Percentiles rank a stretch among this genome's conserved stretches.
Conservation (phyloP, 805 yeast species). For the Candida pseudoglaebosa region DNA sequence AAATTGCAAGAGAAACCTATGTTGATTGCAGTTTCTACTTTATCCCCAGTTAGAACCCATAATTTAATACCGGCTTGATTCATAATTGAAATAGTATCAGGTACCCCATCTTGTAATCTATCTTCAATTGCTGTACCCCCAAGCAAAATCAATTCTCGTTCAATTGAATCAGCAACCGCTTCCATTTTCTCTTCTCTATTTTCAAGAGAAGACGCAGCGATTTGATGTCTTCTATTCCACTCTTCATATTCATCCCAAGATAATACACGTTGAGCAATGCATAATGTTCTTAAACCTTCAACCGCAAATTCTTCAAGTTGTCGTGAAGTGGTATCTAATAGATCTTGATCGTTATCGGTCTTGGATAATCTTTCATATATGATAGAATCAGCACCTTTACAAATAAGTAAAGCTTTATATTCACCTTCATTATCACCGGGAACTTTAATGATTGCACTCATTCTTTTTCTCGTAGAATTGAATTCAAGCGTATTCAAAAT, state of each 20-base stretch:
- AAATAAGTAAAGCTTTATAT: constrained; percentile 58
- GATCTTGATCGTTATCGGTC: constrained; percentile 39
- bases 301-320: constrained; percentile 77
- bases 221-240: constrained; percentile 62
- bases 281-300: constrained; percentile 78
- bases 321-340: constrained; percentile 61
- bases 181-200: constrained; percentile 72
- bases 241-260: constrained; percentile 56
- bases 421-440: constrained; percentile 50
- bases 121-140: constrained; percentile 91
- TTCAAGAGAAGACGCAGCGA: constrained; percentile 60
- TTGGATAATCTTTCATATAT: constrained; percentile 61
- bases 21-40: constrained; percentile 85
- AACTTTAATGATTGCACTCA: constrained; percentile 76
- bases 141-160: constrained; percentile 56
- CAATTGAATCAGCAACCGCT: constrained; percentile 69
- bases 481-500: constrained; percentile 69
- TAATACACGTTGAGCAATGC: constrained; percentile 70
- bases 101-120: constrained; percentile 81
- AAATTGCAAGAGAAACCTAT: constrained; percentile 84
- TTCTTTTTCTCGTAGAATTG: constrained; percentile 82
- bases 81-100: constrained; percentile 68
- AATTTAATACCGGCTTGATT: constrained; percentile 77
- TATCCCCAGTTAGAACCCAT: constrained; percentile 87
- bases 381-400: constrained; percentile 84